phyloP scores from a whole-genome alignment of 2,329 filamentous ascomycete genomes.

The Colletotrichum endophyticum region DNA sequence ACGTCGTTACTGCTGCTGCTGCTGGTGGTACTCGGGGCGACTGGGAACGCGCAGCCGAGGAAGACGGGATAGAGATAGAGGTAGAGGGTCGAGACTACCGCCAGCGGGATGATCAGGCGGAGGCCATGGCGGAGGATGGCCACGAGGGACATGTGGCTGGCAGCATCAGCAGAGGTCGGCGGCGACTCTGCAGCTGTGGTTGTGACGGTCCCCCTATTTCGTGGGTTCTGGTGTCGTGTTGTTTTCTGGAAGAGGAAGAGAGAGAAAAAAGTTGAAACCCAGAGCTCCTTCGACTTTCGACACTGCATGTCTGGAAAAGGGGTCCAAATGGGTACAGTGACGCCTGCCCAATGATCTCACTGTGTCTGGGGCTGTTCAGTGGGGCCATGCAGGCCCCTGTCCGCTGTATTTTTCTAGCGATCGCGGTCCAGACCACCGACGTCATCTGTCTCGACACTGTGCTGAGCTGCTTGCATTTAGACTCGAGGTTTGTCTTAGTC shows the following conservation, averaged over 20 bases:
- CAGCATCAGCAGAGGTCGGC: conserved; percentile 13
- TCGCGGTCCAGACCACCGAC: conserved; percentile 17
- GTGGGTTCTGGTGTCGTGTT: not conserved
- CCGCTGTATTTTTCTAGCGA: not conserved
- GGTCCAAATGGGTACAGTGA: conserved; percentile 10
- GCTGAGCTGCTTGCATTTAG: not conserved
- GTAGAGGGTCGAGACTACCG: conserved; percentile 74
- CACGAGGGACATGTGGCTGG: conserved; percentile 56
- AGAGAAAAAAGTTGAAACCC: not conserved
- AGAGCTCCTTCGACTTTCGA: not conserved
- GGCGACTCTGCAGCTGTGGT: conserved; percentile 10
- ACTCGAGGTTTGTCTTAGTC: not conserved
- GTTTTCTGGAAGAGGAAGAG: not conserved
- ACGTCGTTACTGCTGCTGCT: not conserved
- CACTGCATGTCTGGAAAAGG: conserved; percentile 6
- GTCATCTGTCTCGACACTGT: conserved; percentile 7
- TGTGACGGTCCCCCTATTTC: not conserved
- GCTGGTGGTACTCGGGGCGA: conserved; percentile 36
- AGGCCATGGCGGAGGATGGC: conserved; percentile 61
- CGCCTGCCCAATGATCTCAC: not conserved
- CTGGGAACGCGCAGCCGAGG: conserved; percentile 80
- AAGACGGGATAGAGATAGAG: conserved; percentile 89
- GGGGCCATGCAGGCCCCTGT: not conserved
- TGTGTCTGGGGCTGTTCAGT: not conserved
- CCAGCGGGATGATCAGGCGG: conserved; percentile 66